Evolutionary conservation across 169 alveolate genomes (phyloP), one percentile per base, ranked within the genome.

Genomic region (Babesia bovis): DNA sequence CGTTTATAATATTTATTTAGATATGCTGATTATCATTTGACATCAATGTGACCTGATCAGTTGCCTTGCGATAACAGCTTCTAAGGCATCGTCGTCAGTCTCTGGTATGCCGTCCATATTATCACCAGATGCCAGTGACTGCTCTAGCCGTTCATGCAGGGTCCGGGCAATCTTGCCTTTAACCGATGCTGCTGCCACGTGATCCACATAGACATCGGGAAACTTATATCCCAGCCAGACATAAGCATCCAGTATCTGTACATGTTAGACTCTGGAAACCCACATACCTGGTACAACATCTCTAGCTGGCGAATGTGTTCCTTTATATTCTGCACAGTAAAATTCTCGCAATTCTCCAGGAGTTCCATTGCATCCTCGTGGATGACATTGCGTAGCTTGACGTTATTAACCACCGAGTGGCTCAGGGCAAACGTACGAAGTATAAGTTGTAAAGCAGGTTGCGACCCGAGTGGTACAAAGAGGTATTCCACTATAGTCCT

Each of bases 381-480:
- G 15, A 78, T 42, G 19, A 78, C 56, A 45, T 78, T 69, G 7
- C 25, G 19, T 10, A 78, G 13, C 44, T 78, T 67, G 6, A 78
- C 83, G 15, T n/a, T 58, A 47, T 68, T 56, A 19, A 68, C 42
- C n/a, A 68, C 53, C 3, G 84, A 32, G 70, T 78, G 87, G 42
- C 87, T 78, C 19, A 60, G 32, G 13, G 87, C 87, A 45, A 67
- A 78, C 1, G 83, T 15, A 12, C 87, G 56, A 40, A 73, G 51
- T 6, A 69, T 70, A 33, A 78, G 44, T 41, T 44, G 49, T 41
- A 65, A 36, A 12, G 66, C 61, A 32, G 66, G 76, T 19, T 61
- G 58, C 28, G 87, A 50, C 5, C 78, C 83, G 30, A 78, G 67
- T 23, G 87, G 87, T 0, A 63, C 87, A 23, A 68, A 44, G 17